These are phyloP conservation scores for Mycena sanguinolenta DNA, from an alignment of 768 basidiomycete genomes.

Conservation along the genomic window DNA sequence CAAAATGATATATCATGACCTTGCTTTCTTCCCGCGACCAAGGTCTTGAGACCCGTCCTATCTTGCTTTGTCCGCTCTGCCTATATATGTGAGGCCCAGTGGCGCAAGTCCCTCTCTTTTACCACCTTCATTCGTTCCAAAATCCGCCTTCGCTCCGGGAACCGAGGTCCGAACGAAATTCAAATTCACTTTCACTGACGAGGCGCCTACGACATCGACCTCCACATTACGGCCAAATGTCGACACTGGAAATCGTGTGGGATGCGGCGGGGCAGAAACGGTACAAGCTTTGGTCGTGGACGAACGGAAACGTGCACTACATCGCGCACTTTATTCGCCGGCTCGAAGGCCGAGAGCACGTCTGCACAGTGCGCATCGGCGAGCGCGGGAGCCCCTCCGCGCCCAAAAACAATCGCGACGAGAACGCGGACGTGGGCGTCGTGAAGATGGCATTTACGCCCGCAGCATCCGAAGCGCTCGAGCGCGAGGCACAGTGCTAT, in stretches of 20 bases:
- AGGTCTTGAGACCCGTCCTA: not conserved
- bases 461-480: constrained; percentile 36
- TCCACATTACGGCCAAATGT: constrained; percentile 18
- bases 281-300: constrained; percentile 39
- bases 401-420: constrained; percentile 29
- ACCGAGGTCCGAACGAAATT: no score
- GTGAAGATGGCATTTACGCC: constrained; percentile 40
- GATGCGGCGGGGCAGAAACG: constrained; percentile 7
- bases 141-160: no score
- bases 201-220: not conserved
- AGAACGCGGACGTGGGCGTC: constrained; percentile 24
- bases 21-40: constrained; percentile 6
- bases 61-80: not conserved
- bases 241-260: constrained; percentile 36
- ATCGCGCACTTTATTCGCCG: constrained; percentile 33
- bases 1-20: not conserved
- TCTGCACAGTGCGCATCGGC: constrained; percentile 36
- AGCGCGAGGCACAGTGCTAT: constrained; percentile 43
- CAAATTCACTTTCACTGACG: not conserved
- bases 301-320: constrained; percentile 30
- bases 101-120: not conserved
- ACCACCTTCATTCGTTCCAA: not conserved
- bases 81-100: not conserved
- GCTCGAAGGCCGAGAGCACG: not conserved
- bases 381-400: constrained; percentile 11